Conservation (phyloP, 768 basidiomycete genomes). For the Lactarius quietus region DNA sequence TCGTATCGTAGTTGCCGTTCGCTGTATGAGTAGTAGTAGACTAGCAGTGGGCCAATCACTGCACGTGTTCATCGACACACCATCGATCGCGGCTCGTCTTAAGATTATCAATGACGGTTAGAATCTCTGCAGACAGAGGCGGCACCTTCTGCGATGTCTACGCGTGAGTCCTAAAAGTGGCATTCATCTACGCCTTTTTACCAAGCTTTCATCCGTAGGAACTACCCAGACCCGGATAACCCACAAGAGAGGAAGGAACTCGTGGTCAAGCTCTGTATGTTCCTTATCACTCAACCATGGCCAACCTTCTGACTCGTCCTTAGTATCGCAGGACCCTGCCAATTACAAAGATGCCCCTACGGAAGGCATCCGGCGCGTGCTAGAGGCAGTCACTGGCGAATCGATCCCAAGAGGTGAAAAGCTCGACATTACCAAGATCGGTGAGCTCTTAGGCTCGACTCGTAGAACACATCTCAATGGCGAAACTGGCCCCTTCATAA, state of each 20-base stretch:
- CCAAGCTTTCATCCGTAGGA: constrained; percentile 37
- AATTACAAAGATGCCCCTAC: constrained; percentile 94
- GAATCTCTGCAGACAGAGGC: constrained; percentile 85
- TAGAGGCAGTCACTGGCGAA: constrained; percentile 72
- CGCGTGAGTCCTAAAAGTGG: constrained; percentile 46
- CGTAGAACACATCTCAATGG: background rate
- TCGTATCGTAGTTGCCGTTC: too few species aligned
- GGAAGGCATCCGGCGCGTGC: constrained; percentile 83
- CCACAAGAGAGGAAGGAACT: constrained; percentile 62
- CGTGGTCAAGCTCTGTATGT: constrained; percentile 85
- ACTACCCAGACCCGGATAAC: constrained; percentile 69
- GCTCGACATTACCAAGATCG: constrained; percentile 77
- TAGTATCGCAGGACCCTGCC: constrained; percentile 84
- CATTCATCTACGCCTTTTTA: background rate
- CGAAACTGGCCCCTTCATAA: background rate
- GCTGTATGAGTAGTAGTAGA: too few species aligned
- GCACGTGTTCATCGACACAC: too few species aligned
- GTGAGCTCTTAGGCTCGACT: constrained; percentile 37
- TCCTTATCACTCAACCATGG: background rate
- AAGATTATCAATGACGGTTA: constrained; percentile 37
- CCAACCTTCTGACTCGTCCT: background rate
- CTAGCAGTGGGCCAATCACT: too few species aligned
- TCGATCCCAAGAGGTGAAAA: constrained; percentile 61
- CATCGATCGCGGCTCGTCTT: too few species aligned
- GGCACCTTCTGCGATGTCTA: constrained; percentile 92